Evolutionary conservation across 768 basidiomycete species (phyloP).

Genomic region (Trametes sanguinea): DNA sequence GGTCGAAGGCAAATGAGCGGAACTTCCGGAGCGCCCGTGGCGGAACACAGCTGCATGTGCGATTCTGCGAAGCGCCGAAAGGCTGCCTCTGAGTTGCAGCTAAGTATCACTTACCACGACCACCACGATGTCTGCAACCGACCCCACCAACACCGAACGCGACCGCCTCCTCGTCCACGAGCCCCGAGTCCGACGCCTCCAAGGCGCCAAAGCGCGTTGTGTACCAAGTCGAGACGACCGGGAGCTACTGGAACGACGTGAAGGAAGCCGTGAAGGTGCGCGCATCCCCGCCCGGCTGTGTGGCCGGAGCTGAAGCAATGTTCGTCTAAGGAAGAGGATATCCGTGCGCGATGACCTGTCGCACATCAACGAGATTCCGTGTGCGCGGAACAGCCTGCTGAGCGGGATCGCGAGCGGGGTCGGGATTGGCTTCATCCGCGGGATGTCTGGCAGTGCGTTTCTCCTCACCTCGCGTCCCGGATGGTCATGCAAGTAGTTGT

Average conservation of each 20-base stretch:
- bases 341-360: constrained; percentile 53
- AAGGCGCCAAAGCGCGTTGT: constrained; percentile 23
- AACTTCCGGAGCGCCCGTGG: constrained; percentile 6
- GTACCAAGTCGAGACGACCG: constrained; percentile 38
- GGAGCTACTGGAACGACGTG: constrained; percentile 36
- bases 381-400: constrained; percentile 73
- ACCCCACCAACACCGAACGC: not conserved
- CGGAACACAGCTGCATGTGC: not conserved
- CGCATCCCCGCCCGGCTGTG: not conserved
- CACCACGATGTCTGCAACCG: constrained; percentile 17
- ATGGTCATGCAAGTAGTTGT: not conserved
- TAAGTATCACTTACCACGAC: no score
- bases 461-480: not conserved
- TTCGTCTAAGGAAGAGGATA: constrained; percentile 45
- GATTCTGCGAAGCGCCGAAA: not conserved
- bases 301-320: not conserved
- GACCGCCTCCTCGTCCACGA: not conserved
- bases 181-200: not conserved
- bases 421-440: constrained; percentile 75
- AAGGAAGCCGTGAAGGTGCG: constrained; percentile 39
- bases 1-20: not conserved
- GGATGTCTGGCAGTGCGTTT: constrained; percentile 60
- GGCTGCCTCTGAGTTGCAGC: not conserved
- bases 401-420: constrained; percentile 79
- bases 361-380: constrained; percentile 71